Base-by-base conservation (phyloP, 1,139 yeast genomes). In the Candida dubliniensis region DNA sequence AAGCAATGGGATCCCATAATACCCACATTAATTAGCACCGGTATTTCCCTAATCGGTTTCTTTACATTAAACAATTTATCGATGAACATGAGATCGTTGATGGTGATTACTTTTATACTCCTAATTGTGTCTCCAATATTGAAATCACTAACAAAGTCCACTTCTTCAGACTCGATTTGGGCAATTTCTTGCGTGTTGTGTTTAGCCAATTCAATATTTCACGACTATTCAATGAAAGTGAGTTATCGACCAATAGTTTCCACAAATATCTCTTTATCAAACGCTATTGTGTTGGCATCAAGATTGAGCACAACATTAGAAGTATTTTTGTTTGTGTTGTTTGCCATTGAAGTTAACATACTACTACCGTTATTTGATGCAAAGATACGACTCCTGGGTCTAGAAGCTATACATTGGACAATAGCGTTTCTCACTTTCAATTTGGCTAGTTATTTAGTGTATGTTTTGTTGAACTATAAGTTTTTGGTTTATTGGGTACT, bases 151-250 rank as follows among this genome's bases (percentile, higher is more conserved):
- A 90, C 97, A 0, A 79, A 82, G 53, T 87, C 96, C 0, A 89
- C 97, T 0, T 81, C 97, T 0, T 86, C 95, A 0, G 98, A 93
- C 64, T 89, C 97, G 13, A 89, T 95, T 50, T 93, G 99, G 98
- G 90, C 96, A 0, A 66, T 93, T 7, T 81, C 96, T 3, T 81
- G 86, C 42, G 83, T 96, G 80, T 70, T 93, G 24, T 82, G 87
- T 33, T 53, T 88, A 8, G 71, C 82, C 36, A 87, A 87, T 55
- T 68, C 88, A 3, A 61, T 83, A 12, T 79, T 82, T 54, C 86
- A 85, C 57, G 90, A 86, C 57, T 86, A 85, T 51, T 74, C 80
- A 6, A 67, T 77, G 54, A 71, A 73, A 42, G 55, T 63, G 44
- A 65, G 57, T 8, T 74, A 74, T 49, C 66, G 68, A 41, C 84